A percentile compares a stretch with the other conserved stretches of the same genome.
These are phyloP conservation scores for Pseudopyrenochaeta lycopersici DNA, from an alignment of 2,329 filamentous ascomycete species.

Conservation along the genomic window DNA sequence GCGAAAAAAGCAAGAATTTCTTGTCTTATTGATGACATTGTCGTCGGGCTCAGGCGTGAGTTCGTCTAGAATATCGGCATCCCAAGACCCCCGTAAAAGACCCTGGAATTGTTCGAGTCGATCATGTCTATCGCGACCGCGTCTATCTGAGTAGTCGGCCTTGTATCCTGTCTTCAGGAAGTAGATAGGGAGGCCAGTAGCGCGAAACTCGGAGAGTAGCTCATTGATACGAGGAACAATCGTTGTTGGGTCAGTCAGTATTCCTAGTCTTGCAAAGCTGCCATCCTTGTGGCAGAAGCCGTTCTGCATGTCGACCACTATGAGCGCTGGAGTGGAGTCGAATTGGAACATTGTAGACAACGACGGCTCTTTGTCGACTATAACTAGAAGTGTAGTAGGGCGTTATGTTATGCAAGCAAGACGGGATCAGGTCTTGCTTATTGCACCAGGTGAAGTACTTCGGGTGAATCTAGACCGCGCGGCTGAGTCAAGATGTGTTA, in stretches of 20 bases:
- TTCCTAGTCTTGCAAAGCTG: slow-evolving; percentile 24
- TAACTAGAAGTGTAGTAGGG: slow-evolving; percentile 7
- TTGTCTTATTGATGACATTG: slow-evolving; percentile 17
- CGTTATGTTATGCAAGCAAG: slow-evolving; percentile 3
- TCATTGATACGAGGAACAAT: slow-evolving; percentile 20
- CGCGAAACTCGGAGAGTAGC: slow-evolving; percentile 14
- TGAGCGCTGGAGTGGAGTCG: slow-evolving; percentile 21
- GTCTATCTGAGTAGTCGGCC: slow-evolving; percentile 19
- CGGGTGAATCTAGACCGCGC: slow-evolving; percentile 6
- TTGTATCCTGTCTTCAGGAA: slow-evolving; percentile 12
- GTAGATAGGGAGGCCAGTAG: slow-evolving; percentile 14
- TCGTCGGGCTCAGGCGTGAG: slow-evolving; percentile 15
- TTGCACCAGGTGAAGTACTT: slow-evolving; percentile 7
- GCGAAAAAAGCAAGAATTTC: slow-evolving; percentile 16
- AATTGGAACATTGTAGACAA: slow-evolving; percentile 11
- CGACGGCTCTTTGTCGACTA: slow-evolving; percentile 8
- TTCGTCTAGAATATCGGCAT: slow-evolving; percentile 21
- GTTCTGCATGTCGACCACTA: slow-evolving; percentile 27
- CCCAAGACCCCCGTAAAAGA: slow-evolving; percentile 18
- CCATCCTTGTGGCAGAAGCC: slow-evolving; percentile 25
- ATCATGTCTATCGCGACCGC: slow-evolving; percentile 8
- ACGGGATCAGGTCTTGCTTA: slow-evolving; percentile 8
- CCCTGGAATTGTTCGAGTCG: slow-evolving; percentile 14
- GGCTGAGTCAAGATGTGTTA: slow-evolving; percentile 5
- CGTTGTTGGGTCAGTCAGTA: slow-evolving; percentile 9